Evolutionary conservation across 805 yeast genomes (phyloP), one percentile per base, ranked within the genome.

Genomic region (Schwanniomyces pseudopolymorphus): DNA sequence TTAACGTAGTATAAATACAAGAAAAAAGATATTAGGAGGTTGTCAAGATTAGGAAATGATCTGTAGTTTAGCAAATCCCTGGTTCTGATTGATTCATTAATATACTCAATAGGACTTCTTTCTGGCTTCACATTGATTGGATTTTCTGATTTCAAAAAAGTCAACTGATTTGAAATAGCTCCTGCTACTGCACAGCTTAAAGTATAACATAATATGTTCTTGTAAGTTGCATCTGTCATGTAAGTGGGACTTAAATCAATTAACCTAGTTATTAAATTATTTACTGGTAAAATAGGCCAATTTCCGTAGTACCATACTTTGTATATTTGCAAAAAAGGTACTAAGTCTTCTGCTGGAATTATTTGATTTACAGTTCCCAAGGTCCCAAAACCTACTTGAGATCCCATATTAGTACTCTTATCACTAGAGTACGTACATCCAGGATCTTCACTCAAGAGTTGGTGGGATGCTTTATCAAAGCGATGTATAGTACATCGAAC

Each of bases 231-330:
- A 14, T 2, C 5, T 33, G 38, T 33, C 16, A 14, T 16, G n/a
- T 4, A 9, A 33, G 7, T 33, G 13, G 40, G 40, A 3, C 3
- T 21, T 11, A 20, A 21, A 16, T 37, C 9, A 20, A 13, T 21
- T 10, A 21, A 14, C 17, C 40, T 42, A 10, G 60, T 50, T 5
- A 68, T 63, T 14, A 22, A 22, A 8, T 22, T 8, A 22, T 22
- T 22, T 6, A 22, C 25, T 5, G 64, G 58, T 9, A 63, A 54
- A 16, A 63, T 67, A 11, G 75, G 75, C 74, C 74, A 70, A 22
- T 66, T 63, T 3, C 73, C 73, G 46, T 69, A 69, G 46, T 61
- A 70, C 71, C 72, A 69, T 6, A 72, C 69, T 47, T 69, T 73
- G 53, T 64, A 70, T 3, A 68, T 56, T 49, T 66, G 70, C 14